Conservation (phyloP, 2,329 filamentous ascomycete species). For the Penicillium digitatum region DNA sequence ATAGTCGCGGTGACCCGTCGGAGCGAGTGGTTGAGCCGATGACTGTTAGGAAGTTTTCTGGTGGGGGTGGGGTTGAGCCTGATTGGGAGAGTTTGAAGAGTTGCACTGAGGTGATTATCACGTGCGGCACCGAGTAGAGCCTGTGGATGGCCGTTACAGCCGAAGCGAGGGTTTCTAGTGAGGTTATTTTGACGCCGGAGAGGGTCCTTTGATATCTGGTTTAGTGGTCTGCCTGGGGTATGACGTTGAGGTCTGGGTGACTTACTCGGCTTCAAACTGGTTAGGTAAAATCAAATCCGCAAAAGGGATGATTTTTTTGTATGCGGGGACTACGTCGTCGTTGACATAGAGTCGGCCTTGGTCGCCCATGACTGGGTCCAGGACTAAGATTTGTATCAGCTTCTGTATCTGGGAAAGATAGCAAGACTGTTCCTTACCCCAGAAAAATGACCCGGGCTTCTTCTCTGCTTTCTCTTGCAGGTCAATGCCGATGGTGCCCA, state of each 20-base stretch:
- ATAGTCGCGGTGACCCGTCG: constrained; percentile 68
- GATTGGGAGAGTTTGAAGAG: constrained; percentile 54
- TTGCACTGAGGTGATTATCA: constrained; percentile 87
- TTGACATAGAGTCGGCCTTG: constrained; percentile 88
- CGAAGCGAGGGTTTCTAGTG: constrained; percentile 65
- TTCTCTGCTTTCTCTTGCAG: constrained; percentile 62
- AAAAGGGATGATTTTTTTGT: constrained; percentile 71
- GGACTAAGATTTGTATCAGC: constrained; percentile 50
- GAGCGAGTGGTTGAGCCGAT: constrained; percentile 70
- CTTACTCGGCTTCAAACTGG: constrained; percentile 93
- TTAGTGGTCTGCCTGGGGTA: background rate
- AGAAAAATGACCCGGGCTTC: constrained; percentile 78
- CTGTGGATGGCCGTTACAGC: constrained; percentile 76
- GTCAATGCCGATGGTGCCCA: constrained; percentile 79
- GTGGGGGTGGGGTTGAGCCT: constrained; percentile 29
- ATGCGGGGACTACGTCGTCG: constrained; percentile 85
- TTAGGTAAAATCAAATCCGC: constrained; percentile 94
- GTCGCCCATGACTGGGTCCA: constrained; percentile 98
- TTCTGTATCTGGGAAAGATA: background rate
- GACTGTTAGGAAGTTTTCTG: constrained; percentile 57
- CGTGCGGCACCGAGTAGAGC: constrained; percentile 72
- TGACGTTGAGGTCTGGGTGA: constrained; percentile 8
- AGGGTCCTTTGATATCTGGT: constrained; percentile 58
- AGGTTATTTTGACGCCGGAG: constrained; percentile 76
- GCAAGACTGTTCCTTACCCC: constrained; percentile 51